Conservation (phyloP, 305 asterid genomes). For the Solanum aculeatissimum region DNA sequence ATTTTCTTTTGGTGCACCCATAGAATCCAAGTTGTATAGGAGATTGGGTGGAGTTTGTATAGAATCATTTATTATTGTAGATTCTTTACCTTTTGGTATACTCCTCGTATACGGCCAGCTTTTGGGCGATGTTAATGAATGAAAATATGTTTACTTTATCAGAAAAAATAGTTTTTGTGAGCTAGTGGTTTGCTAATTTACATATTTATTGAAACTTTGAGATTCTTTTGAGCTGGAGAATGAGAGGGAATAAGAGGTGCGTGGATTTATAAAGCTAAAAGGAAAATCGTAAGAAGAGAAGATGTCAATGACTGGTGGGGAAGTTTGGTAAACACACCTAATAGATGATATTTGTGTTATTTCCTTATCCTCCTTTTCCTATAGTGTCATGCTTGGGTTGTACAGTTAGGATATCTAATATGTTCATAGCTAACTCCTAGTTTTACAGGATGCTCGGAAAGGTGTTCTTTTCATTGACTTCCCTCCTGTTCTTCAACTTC, state of each 20-base stretch:
- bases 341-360: background rate
- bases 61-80: background rate
- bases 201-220: background rate
- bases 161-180: background rate
- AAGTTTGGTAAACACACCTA: background rate
- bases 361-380: background rate
- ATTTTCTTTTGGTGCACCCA: background rate
- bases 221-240: background rate
- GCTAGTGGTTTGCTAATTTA: background rate
- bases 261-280: background rate
- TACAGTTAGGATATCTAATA: background rate
- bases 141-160: background rate
- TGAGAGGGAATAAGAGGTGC: background rate
- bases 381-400: background rate
- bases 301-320: background rate
- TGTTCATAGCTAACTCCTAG: background rate
- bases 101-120: background rate
- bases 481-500: constrained; percentile 98
- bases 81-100: background rate
- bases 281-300: background rate
- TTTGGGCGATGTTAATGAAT: background rate
- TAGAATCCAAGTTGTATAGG: background rate
- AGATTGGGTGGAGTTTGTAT: background rate
- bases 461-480: constrained; percentile 91
- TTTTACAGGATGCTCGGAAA: constrained; percentile 85